phyloP scores from a whole-genome alignment of 2,329 filamentous ascomycete genomes.

The Fusarium armeniacum region DNA sequence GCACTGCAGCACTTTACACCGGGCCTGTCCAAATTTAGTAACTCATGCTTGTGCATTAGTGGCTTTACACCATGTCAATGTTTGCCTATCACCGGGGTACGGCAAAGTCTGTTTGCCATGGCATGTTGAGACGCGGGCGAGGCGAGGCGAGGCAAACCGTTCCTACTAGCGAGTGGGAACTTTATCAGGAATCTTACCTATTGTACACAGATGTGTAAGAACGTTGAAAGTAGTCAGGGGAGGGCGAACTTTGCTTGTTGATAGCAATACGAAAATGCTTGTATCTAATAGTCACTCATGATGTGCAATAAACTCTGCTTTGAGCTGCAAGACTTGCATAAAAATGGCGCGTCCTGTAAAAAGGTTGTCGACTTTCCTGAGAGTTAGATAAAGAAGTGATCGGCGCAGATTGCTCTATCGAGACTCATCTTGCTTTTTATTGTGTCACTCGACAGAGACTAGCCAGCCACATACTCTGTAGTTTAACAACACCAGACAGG shows the following conservation, averaged over 20 bases:
- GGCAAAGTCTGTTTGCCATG: conserved; percentile 3
- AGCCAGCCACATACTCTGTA: conserved; percentile 6
- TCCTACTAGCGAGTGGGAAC: not conserved
- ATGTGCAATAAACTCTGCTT: conserved; percentile 8
- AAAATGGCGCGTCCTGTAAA: conserved; percentile 1
- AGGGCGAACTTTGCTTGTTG: conserved; percentile 11
- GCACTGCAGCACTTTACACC: conserved; percentile 7
- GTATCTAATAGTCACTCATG: conserved; percentile 1
- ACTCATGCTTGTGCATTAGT: conserved; percentile 11
- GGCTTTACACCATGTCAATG: not conserved
- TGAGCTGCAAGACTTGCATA: conserved; percentile 8
- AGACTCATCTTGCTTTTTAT: conserved; percentile 11
- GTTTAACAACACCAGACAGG: not conserved
- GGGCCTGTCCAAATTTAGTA: conserved; percentile 7
- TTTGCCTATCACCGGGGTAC: not conserved
- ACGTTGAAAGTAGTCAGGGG: conserved; percentile 28
- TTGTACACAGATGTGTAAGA: not conserved
- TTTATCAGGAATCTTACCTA: not conserved
- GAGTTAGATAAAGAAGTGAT: conserved; percentile 11
- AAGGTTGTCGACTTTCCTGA: not conserved
- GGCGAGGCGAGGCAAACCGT: conserved; percentile 3
- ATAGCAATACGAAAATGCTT: conserved; percentile 10
- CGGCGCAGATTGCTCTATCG: conserved; percentile 1
- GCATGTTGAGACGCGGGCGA: not conserved
- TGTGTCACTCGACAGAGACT: conserved; percentile 23